A percentile compares a stretch with the other conserved stretches of the same genome.
Conservation (phyloP, 345 rosid species). For the Populus ilicifolia region DNA sequence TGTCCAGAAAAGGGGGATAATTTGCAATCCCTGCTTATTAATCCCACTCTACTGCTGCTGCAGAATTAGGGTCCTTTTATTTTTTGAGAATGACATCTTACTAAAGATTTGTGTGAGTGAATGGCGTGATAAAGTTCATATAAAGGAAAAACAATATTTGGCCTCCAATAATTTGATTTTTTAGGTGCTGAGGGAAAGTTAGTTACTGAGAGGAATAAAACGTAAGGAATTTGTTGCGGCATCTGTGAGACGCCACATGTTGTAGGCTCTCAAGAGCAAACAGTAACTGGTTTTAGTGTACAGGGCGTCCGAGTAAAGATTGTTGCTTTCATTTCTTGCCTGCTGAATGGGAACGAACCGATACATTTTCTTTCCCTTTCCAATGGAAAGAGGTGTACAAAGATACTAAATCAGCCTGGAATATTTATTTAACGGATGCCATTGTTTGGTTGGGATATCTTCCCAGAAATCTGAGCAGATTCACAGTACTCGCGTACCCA, state of each 20-base stretch:
- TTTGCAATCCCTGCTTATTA: conserved; percentile 7
- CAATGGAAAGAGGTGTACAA: neutral
- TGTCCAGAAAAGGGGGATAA: conserved; percentile 10
- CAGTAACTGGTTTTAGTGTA: neutral
- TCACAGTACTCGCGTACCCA: neutral
- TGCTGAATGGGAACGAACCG: neutral
- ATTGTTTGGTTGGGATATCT: neutral
- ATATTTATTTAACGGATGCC: neutral
- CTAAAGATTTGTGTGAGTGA: conserved; percentile 7
- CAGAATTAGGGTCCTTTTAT: conserved; percentile 10
- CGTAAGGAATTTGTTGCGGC: neutral
- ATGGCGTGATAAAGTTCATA: conserved; percentile 9
- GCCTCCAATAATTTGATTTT: neutral
- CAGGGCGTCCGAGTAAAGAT: neutral
- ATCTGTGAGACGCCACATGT: neutral
- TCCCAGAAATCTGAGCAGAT: neutral
- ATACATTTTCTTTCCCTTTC: neutral
- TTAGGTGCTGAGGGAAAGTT: neutral
- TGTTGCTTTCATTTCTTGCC: neutral
- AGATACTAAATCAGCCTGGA: neutral
- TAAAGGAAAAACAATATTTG: neutral
- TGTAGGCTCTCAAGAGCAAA: neutral
- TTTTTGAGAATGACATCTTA: conserved; percentile 1
- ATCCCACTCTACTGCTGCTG: conserved; percentile 5
- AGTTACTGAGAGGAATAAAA: neutral